Base-by-base conservation (phyloP, 352 stramenopile species). In the Phytophthora rubi region DNA sequence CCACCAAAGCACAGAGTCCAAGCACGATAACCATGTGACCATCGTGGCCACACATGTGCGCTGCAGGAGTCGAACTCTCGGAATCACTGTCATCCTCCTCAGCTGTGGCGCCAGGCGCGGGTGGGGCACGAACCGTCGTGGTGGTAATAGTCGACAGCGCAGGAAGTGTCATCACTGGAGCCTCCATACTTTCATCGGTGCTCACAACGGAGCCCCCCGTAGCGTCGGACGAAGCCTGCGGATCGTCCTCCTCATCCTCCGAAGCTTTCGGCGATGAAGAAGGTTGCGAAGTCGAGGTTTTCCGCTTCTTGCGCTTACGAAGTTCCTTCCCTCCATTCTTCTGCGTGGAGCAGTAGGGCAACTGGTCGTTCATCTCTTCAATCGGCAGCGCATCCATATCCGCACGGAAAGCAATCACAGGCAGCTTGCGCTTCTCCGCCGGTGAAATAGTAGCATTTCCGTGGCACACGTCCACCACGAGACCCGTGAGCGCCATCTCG, bases 301-400 rank as follows among this genome's bases (percentile, higher is more conserved):
- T 88, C n/a, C 83, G 69, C 67, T 92, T 92, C 67, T 92, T 93
- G 42, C 82, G 77, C 49, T 90, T 91, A 26, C 75, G 81, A 53
- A 63, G 67, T 16, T 91, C 82, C 58, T 89, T 89, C 16, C 53
- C 61, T 42, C 76, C 61, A 39, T 86, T 83, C 63, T 89, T 92
- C 62, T 88, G 73, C 18, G 81, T 91, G 10, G 88, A 95, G 54
- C 83, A 91, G 56, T 94, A 94, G 2, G 86, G 79, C 65, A 95
- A 68, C 67, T 93, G 83, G 15, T 91, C 76, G 53, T 93, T 95
- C 57, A 88, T 61, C 62, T 96, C 88, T 66, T 92, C 72, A 69
- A 99, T 98, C 4, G 96, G 95, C 9, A 99, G 73, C 13, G 92
- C 96, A 75, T 99, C 97, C 91, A 99, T 99, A 73, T 99, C 97